Base-by-base conservation (phyloP, 345 rosid genomes). In the Syzygium oleosum region DNA sequence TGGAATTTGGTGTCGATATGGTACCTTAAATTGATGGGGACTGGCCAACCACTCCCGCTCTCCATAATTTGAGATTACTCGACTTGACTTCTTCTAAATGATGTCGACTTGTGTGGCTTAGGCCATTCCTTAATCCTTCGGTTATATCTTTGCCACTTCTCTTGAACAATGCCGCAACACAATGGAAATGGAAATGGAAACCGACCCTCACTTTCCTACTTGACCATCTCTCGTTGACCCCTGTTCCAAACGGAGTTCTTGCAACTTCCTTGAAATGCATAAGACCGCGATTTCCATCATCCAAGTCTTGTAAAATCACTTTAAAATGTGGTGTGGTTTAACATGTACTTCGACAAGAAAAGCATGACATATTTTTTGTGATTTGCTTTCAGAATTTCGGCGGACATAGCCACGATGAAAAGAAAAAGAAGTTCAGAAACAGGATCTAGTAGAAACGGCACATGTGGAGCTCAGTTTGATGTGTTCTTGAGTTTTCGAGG, bases 161-260 rank as follows among this genome's bases (percentile, higher is more conserved):
- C 0, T 56, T 0, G 5, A 22, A 0, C 61, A 22, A 9, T 25
- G 59, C n/a, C 2, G 15, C 29, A 2, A 2, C 29, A 12, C 1
- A 6, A 58, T 2, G 29, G 14, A 5, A 58, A 58, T 2, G 29
- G 14, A 5, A 58, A 25, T 25, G 15, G 7, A 58, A 58, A 25
- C 65, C 1, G 29, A 58, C 0, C 3, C 7, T 58, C 7, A 6
- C 31, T 58, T 25, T 0, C 15, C 31, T 25, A 1, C 29, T 6
- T 11, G 3, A 15, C 54, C 63, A 25, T 11, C 27, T 6, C 63
- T 58, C 15, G 29, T 58, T 52, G 19, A 14, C 54, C 54, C 54
- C 17, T 52, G 17, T 52, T 52, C 14, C 19, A 52, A 4, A 25
- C 0, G 0, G 7, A 11, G 29, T 58, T 58, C 29, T 58, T 25